Evolutionary conservation across 495 filamentous ascomycete species (phyloP).

Genomic region (Penicillium verhagenii): DNA sequence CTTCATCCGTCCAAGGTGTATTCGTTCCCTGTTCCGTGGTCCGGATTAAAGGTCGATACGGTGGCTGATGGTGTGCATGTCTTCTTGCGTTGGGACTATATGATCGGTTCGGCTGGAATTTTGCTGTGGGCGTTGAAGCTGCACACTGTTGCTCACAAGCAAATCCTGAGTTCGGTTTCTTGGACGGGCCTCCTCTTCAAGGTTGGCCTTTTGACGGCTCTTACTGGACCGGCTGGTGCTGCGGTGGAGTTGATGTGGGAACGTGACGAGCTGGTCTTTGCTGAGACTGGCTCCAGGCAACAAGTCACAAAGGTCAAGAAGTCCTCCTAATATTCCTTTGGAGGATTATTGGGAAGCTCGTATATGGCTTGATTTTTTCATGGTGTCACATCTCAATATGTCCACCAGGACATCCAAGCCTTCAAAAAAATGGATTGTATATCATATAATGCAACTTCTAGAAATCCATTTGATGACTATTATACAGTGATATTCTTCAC

Average conservation of each 20-base stretch:
- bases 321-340: constrained; percentile 5
- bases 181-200: constrained; percentile 33
- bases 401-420: background rate
- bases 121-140: constrained; percentile 56
- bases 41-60: constrained; percentile 32
- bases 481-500: constrained; percentile 6
- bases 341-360: too few species aligned
- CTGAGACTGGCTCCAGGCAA: constrained; percentile 26
- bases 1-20: constrained; percentile 45
- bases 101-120: constrained; percentile 50
- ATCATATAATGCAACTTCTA: background rate
- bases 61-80: constrained; percentile 50
- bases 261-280: constrained; percentile 50
- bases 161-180: constrained; percentile 29
- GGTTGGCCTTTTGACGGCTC: constrained; percentile 36
- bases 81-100: constrained; percentile 60
- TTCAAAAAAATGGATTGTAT: background rate
- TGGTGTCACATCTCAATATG: background rate
- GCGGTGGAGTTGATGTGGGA: constrained; percentile 56
- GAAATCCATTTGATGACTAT: background rate
- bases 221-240: constrained; percentile 51
- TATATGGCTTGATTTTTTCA: background rate
- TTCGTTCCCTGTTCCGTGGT: constrained; percentile 42
- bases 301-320: constrained; percentile 25
- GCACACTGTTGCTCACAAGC: constrained; percentile 36